Evolutionary conservation across 1,284 basidiomycete genomes (phyloP).

Genomic region (Ustilago loliicola): DNA sequence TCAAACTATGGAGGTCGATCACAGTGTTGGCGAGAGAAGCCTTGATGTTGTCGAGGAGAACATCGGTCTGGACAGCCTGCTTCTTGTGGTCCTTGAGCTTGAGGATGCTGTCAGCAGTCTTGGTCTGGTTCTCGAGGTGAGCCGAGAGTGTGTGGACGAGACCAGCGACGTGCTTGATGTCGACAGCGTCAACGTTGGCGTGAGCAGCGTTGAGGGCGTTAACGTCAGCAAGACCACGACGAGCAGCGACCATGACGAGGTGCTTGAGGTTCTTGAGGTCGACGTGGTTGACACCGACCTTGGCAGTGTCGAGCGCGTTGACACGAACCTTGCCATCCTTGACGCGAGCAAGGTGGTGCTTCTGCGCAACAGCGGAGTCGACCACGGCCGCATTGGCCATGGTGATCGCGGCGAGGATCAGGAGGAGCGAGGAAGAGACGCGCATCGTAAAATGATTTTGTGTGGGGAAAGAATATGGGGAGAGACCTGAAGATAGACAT

Average conservation of each 20-base stretch:
- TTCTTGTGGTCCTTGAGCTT: slow-evolving; percentile 22
- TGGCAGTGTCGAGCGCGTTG: slow-evolving; percentile 26
- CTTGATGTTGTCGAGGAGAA: slow-evolving; percentile 16
- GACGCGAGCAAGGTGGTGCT: slow-evolving; percentile 27
- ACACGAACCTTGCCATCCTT: slow-evolving; percentile 24
- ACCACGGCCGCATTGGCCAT: slow-evolving; percentile 27
- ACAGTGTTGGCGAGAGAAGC: slow-evolving; percentile 7
- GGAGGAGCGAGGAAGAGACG: slow-evolving; percentile 31
- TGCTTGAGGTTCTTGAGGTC: slow-evolving; percentile 24
- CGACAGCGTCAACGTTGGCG: slow-evolving; percentile 7
- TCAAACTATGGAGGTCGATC: slow-evolving; percentile 11
- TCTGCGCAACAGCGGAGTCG: slow-evolving; percentile 14
- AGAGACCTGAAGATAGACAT: not conserved
- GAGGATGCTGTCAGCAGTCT: slow-evolving; percentile 18
- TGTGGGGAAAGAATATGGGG: not conserved
- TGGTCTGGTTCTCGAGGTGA: slow-evolving; percentile 23
- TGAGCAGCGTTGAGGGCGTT: slow-evolving; percentile 3
- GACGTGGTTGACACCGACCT: slow-evolving; percentile 7
- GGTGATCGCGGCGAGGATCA: slow-evolving; percentile 39
- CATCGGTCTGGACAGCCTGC: slow-evolving; percentile 2
- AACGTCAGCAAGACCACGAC: slow-evolving; percentile 18
- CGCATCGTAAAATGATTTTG: slow-evolving; percentile 26
- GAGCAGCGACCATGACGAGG: slow-evolving; percentile 15
- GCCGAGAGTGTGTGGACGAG: slow-evolving; percentile 39
- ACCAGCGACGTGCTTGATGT: slow-evolving; percentile 38